Base-by-base conservation (phyloP, 1,284 basidiomycete species). In the Leccinum subatratum region DNA sequence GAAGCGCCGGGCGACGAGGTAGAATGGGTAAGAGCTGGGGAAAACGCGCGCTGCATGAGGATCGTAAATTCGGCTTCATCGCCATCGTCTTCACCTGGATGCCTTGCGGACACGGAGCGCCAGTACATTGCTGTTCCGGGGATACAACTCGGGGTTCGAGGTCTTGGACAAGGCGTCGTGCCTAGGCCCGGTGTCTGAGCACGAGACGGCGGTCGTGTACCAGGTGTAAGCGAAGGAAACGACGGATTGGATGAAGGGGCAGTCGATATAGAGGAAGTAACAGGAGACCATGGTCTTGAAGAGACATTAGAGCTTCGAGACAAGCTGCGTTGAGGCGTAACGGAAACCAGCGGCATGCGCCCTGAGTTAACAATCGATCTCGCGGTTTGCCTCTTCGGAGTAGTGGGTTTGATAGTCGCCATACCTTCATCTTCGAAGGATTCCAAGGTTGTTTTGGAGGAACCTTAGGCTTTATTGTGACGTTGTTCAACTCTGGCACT, bases 211-310 rank as follows among this genome's bases (percentile, higher is more conserved):
- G 79, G 76, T 22, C 77, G 72, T 59, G 78, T 77, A 59, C 81
- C 79, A 28, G 84, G 83, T 51, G 78, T 70, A 65, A 85, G 84
- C 57, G 78, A 77, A 45, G 81, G 75, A 65, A 81, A 75, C 57
- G 80, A 79, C 18, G 81, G 79, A 60, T 78, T 79, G 9, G 89
- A 89, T 4, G 87, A 87, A 66, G 86, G 82, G 3, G 85, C 85
- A 28, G 88, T 91, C 9, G 90, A 91, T 71, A 83, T 82, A 18
- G 91, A 89, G 7, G 89, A 89, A 62, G 84, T 87, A 25, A 91
- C 79, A 34, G 90, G 91, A 12, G 91, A 91, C 89, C 89, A 92
- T 42, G 91, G 91, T 59, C 91, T 81, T 6, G 89, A 91, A 57
- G 90, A 91, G 18, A 87, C 83, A 82, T 91, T 87, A 18, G 90